These are phyloP conservation scores for Miamiensis avidus DNA, from an alignment of 169 alveolate genomes.

Conservation along the genomic window DNA sequence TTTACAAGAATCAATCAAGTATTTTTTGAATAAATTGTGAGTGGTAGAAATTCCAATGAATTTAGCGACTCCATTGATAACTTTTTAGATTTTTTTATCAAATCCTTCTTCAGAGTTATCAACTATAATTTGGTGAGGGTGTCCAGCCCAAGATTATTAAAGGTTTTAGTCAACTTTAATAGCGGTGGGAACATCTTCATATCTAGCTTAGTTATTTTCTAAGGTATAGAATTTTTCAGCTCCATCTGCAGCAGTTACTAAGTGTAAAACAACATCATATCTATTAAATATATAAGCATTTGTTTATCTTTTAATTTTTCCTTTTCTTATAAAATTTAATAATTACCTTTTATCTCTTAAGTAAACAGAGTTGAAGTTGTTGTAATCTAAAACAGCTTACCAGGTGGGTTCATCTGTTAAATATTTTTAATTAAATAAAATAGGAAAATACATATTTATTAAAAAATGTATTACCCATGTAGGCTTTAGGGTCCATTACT, in stretches of 20 bases:
- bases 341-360: constrained; percentile 57
- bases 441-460: too few relatives aligned
- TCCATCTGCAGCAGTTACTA: constrained; percentile 81
- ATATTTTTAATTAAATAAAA: too few relatives aligned
- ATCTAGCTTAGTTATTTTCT: constrained; percentile 66
- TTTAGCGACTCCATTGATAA: constrained; percentile 11
- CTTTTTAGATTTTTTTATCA: constrained; percentile 34
- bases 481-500: constrained; percentile 75
- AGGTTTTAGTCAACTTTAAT: constrained; percentile 51
- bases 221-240: constrained; percentile 59
- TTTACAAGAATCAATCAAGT: constrained; percentile 6
- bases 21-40: constrained; percentile 10
- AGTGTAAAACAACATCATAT: constrained; percentile 76
- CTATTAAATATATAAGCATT: constrained; percentile 22
- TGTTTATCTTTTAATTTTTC: too few relatives aligned
- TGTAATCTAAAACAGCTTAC: constrained; percentile 69
- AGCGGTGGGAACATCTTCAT: constrained; percentile 63
- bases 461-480: too few relatives aligned
- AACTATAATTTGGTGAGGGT: constrained; percentile 68
- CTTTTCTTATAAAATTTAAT: too few relatives aligned
- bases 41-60: constrained; percentile 15
- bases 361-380: constrained; percentile 67
- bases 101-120: constrained; percentile 51
- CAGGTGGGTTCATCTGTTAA: constrained; percentile 56
- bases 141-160: constrained; percentile 75